Evolutionary conservation across 1,284 basidiomycete genomes (phyloP).

Genomic region (Athelia sp.): DNA sequence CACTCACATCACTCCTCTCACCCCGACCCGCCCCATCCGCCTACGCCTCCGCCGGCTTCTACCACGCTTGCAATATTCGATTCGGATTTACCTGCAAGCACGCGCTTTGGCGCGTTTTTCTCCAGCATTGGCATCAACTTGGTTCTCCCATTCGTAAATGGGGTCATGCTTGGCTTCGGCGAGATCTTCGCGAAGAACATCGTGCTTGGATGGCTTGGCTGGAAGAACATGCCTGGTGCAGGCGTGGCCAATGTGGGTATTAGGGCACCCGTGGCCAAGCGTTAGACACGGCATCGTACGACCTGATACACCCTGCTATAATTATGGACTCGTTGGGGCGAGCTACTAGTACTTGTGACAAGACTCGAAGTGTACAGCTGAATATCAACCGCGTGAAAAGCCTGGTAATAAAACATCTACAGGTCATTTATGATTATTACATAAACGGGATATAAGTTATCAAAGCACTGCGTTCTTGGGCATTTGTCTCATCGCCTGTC

Average conservation of each 20-base stretch:
- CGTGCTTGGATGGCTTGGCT: conserved; percentile 61
- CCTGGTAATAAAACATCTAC: no score
- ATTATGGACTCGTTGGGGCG: no score
- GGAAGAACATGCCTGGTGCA: conserved; percentile 27
- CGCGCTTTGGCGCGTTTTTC: conserved; percentile 67
- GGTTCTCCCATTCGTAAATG: conserved; percentile 91
- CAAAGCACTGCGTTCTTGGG: conserved; percentile 46
- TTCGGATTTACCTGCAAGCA: conserved; percentile 53
- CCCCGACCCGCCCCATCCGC: conserved; percentile 11
- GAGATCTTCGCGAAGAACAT: conserved; percentile 95
- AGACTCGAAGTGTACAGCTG: no score
- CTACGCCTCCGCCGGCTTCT: conserved; percentile 37
- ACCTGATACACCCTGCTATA: no score
- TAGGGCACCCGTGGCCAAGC: conserved; percentile 24
- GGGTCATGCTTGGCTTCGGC: conserved; percentile 97
- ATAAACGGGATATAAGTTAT: conserved; percentile 6
- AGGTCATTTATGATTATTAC: no score
- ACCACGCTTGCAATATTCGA: conserved; percentile 83
- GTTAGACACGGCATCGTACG: neutral
- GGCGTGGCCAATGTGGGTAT: conserved; percentile 32
- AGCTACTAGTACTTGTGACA: no score
- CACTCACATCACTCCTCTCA: conserved; percentile 3
- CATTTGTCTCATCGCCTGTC: conserved; percentile 67
- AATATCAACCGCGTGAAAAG: no score
- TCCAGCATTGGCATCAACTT: conserved; percentile 91